Conservation (phyloP, 352 stramenopile genomes). For the Globisporangium nagaii region DNA sequence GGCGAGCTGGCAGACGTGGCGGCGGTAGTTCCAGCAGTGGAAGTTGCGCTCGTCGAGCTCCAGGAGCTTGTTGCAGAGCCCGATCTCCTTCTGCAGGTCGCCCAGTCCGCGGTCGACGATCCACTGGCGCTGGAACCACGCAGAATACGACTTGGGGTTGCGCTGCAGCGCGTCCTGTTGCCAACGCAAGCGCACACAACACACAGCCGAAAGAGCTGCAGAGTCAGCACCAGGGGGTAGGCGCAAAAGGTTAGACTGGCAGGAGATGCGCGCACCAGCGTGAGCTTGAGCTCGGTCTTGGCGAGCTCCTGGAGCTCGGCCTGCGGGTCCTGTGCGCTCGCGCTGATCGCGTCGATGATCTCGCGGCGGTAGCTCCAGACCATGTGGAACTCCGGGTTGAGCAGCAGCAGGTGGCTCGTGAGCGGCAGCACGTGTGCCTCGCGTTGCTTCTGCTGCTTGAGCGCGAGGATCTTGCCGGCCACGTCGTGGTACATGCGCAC, state of each 20-base stretch:
- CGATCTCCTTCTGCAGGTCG: slow-evolving; percentile 70
- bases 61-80: slow-evolving; percentile 65
- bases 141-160: slow-evolving; percentile 97
- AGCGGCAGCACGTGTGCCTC: slow-evolving; percentile 68
- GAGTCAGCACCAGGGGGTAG: no score
- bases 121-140: slow-evolving; percentile 89
- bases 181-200: not conserved
- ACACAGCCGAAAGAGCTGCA: no score
- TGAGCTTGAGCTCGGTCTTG: slow-evolving; percentile 88
- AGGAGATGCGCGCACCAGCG: slow-evolving; percentile 44
- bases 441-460: slow-evolving; percentile 44
- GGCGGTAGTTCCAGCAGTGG: slow-evolving; percentile 98
- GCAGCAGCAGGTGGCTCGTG: slow-evolving; percentile 89
- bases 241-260: no score
- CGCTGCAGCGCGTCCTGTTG: slow-evolving; percentile 88
- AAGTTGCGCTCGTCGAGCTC: slow-evolving; percentile 98
- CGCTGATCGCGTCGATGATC: slow-evolving; percentile 59
- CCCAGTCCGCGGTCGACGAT: slow-evolving; percentile 65
- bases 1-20: slow-evolving; percentile 58
- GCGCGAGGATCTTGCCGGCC: slow-evolving; percentile 55
- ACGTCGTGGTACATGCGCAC: slow-evolving; percentile 79
- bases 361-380: slow-evolving; percentile 97
- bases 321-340: slow-evolving; percentile 18
- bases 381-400: slow-evolving; percentile 97
- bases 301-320: slow-evolving; percentile 40